Conservation (phyloP, 78 protist species). For the Dictyostelium purpureum region DNA sequence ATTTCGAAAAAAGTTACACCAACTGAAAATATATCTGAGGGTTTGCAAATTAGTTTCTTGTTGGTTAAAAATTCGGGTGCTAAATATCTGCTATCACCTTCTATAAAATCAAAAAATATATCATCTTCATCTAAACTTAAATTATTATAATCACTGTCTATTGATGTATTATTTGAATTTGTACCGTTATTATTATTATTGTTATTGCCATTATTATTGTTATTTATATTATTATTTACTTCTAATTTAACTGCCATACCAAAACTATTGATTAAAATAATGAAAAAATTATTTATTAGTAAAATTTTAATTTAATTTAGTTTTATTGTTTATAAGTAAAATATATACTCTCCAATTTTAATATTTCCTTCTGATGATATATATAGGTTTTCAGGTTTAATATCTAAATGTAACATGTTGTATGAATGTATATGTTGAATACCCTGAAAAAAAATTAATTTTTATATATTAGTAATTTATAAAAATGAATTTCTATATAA, state of each 20-base stretch:
- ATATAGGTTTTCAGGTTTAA: constrained; percentile 91
- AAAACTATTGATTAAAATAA: no score
- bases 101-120: constrained; percentile 67
- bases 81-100: constrained; percentile 81
- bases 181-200: constrained; percentile 5
- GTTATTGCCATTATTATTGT: neutral
- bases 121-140: constrained; percentile 78
- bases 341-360: constrained; percentile 93
- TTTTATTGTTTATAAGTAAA: no score
- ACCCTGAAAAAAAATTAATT: constrained; percentile 50
- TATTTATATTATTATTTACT: neutral
- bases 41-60: constrained; percentile 37
- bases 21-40: constrained; percentile 73
- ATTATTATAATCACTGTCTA: constrained; percentile 17
- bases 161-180: neutral
- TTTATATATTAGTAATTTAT: neutral
- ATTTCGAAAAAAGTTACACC: constrained; percentile 84
- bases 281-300: no score
- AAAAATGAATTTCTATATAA: neutral
- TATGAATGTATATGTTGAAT: constrained; percentile 81
- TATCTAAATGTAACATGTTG: constrained; percentile 88
- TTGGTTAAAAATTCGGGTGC: constrained; percentile 80
- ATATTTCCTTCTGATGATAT: constrained; percentile 44
- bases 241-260: constrained; percentile 69
- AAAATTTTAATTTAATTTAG: no score